Evolutionary conservation across 805 yeast species (phyloP).

Genomic region (Groenewaldozyma tartarivorans): DNA sequence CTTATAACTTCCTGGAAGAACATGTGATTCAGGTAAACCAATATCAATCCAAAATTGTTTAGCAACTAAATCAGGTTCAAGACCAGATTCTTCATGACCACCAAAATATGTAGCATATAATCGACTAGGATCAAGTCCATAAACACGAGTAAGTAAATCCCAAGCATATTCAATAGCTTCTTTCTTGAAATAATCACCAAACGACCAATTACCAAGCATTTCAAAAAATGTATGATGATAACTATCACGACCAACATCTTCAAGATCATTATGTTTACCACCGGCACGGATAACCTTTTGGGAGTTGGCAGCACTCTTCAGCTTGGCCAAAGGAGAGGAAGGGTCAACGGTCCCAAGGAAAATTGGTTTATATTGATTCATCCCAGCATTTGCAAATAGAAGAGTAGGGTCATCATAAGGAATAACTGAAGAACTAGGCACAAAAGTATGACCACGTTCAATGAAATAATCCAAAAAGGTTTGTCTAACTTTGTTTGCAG

Average conservation of each 20-base stretch:
- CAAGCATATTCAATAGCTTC: slow-evolving; percentile 86
- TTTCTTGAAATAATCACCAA: slow-evolving; percentile 95
- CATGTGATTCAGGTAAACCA: slow-evolving; percentile 88
- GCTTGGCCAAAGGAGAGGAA: slow-evolving; percentile 68
- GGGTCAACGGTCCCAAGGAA: slow-evolving; percentile 98
- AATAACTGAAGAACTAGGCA: slow-evolving; percentile 88
- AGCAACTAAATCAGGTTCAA: slow-evolving; percentile 92
- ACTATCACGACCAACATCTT: slow-evolving; percentile 96
- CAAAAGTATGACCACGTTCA: slow-evolving; percentile 59
- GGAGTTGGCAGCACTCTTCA: slow-evolving; percentile 88
- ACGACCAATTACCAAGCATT: slow-evolving; percentile 99
- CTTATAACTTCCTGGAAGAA: slow-evolving; percentile 78
- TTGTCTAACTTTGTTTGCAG: slow-evolving; percentile 46
- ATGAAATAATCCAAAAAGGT: slow-evolving; percentile 81
- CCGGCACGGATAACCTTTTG: slow-evolving; percentile 99
- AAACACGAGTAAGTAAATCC: slow-evolving; percentile 82
- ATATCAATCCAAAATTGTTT: slow-evolving; percentile 73
- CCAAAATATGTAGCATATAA: slow-evolving; percentile 94
- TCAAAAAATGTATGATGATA: slow-evolving; percentile 98
- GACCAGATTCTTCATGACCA: slow-evolving; percentile 74
- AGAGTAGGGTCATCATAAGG: slow-evolving; percentile 98
- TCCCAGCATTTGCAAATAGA: slow-evolving; percentile 96
- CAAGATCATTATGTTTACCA: slow-evolving; percentile 94
- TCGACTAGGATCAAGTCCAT: slow-evolving; percentile 68
- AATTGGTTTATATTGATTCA: slow-evolving; percentile 98